Base-by-base conservation (phyloP, 305 asterid genomes). In the Fraxinus sp. region DNA sequence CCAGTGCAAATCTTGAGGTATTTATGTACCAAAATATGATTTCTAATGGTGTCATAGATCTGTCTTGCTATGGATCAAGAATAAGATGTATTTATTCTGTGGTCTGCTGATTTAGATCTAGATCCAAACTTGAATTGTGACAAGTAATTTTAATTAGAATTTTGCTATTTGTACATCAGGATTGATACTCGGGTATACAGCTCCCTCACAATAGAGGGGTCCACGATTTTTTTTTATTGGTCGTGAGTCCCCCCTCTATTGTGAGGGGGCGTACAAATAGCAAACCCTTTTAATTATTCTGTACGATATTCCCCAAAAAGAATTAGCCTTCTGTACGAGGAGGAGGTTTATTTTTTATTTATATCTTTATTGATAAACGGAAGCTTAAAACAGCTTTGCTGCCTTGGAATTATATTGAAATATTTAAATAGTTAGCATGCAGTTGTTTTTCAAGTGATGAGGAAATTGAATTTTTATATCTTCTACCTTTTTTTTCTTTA, bases 31-130 rank as follows among this genome's bases (percentile, higher is more conserved):
- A 83, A 79, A 79, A 83, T 46, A 73, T 68, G 79, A 78, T 78
- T 83, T 52, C 26, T 84, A 83, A 84, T 80, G 49, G 87, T 87
- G 87, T 84, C 83, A 81, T 85, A 90, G 91, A 88, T 89, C 92
- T 71, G 76, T 71, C 73, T 87, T 77, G 89, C 84, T 84, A 86
- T 88, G 85, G 89, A 86, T 35, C 80, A 79, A 32, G 44, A 71
- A 33, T 33, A 16, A 71, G 46, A 39, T 75, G 39, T 79, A 77
- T 71, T 83, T 81, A 74, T 26, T 78, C 41, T 81, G 18, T 33
- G 74, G 81, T 81, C 85, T 78, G 39, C 59, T 79, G 81, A 80
- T 85, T 84, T 87, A 88, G 93, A 91, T 91, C 94, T 86, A 83
- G 92, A 91, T 91, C 93, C 84, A 83, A 83, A 33, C 83, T 57